These are phyloP conservation scores for Eustoma russellianum DNA, from an alignment of 257 asterid species.

Conservation along the genomic window DNA sequence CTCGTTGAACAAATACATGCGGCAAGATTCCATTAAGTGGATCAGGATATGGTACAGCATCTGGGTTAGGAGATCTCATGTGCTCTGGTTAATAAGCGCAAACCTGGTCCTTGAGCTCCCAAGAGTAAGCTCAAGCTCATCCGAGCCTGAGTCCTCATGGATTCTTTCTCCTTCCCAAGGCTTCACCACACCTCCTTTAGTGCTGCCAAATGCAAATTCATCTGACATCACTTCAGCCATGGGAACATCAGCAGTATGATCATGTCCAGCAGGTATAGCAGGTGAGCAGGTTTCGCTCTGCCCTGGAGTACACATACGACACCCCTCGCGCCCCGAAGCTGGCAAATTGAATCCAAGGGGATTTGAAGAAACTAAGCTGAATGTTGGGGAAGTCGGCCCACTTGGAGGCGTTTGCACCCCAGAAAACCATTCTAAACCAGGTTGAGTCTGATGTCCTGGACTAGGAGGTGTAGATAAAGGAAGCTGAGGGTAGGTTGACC, in stretches of 20 bases:
- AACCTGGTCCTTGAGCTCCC: slow-evolving; percentile 45
- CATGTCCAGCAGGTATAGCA: slow-evolving; percentile 31
- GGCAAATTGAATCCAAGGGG: slow-evolving; percentile 54
- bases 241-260: slow-evolving; percentile 43
- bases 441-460: slow-evolving; percentile 29
- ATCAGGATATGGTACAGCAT: too few species aligned
- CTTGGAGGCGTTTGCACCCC: slow-evolving; percentile 19
- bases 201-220: slow-evolving; percentile 48
- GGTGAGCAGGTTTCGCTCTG: slow-evolving; percentile 84
- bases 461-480: slow-evolving; percentile 46
- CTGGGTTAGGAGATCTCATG: too few species aligned
- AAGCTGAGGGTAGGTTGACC: slow-evolving; percentile 36
- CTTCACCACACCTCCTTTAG: slow-evolving; percentile 30
- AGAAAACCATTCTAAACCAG: slow-evolving; percentile 26
- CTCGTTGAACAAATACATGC: too few species aligned
- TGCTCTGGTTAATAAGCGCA: background rate
- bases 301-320: slow-evolving; percentile 43
- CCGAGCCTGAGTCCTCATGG: slow-evolving; percentile 40
- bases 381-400: slow-evolving; percentile 63
- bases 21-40: too few species aligned
- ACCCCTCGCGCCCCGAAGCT: slow-evolving; percentile 30
- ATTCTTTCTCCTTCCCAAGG: slow-evolving; percentile 60
- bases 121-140: slow-evolving; percentile 50
- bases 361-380: slow-evolving; percentile 56
- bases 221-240: slow-evolving; percentile 40